Conservation (phyloP, 2,329 filamentous ascomycete species). For the Aspergillus melleus region DNA sequence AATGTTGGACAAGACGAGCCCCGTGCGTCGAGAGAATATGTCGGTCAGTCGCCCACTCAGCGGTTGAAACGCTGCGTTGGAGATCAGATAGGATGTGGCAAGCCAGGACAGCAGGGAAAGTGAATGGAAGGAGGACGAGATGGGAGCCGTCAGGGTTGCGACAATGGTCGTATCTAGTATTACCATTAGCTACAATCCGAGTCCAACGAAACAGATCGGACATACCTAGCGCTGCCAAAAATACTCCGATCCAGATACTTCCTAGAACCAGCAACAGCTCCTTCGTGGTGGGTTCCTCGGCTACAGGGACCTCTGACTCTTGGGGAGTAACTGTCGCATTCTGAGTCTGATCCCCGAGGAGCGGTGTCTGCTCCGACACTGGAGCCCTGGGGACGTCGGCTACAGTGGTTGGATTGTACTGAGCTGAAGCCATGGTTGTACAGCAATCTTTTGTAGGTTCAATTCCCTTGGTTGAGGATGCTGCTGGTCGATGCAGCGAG, state of each 20-base stretch:
- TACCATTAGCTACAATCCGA: background rate
- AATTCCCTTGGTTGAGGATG: too few species aligned
- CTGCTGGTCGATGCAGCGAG: background rate
- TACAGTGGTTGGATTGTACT: conserved; percentile 3
- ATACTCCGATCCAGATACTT: conserved; percentile 55
- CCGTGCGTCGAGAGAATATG: conserved; percentile 78
- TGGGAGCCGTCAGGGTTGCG: conserved; percentile 79
- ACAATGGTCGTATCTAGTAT: conserved; percentile 72
- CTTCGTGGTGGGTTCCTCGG: conserved; percentile 49
- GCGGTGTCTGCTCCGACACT: conserved; percentile 34
- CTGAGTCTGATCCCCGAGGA: conserved; percentile 24
- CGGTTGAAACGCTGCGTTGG: conserved; percentile 83
- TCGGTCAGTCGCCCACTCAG: conserved; percentile 83
- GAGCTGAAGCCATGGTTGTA: conserved; percentile 12
- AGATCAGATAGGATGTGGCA: conserved; percentile 81
- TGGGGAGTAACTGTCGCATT: background rate
- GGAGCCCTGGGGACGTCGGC: conserved; percentile 6
- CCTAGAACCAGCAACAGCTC: conserved; percentile 51
- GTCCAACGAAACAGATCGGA: background rate
- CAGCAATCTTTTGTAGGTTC: background rate
- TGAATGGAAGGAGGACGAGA: conserved; percentile 79
- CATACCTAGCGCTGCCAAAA: conserved; percentile 57
- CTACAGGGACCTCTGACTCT: conserved; percentile 23
- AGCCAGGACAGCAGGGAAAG: conserved; percentile 84
- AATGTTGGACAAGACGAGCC: conserved; percentile 75